Evolutionary conservation across 257 asterid genomes (phyloP).

Genomic region (Agastache rugosa): DNA sequence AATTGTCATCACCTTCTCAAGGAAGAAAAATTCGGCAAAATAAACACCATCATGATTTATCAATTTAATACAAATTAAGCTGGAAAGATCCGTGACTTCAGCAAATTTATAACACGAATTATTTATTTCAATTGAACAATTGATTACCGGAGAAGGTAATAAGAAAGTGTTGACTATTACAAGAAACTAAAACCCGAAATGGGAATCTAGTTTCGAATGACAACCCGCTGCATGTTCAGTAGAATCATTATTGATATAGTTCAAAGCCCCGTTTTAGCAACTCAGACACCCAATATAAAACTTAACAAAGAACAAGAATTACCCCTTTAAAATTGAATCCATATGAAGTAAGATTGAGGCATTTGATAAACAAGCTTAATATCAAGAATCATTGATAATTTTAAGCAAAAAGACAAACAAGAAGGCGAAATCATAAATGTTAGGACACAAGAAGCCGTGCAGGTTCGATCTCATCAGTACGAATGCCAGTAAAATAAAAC

Average conservation of each 20-base stretch:
- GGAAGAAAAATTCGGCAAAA: not conserved
- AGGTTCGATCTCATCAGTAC: no score
- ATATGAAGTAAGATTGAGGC: no score
- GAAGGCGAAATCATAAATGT: no score
- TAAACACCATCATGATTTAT: not conserved
- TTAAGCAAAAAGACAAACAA: no score
- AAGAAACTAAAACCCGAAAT: slow-evolving; percentile 30
- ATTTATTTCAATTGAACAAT: not conserved
- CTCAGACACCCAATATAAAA: not conserved
- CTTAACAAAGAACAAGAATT: not conserved
- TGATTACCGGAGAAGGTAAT: not conserved
- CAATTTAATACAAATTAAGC: no score
- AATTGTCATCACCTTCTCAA: not conserved
- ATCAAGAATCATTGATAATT: no score
- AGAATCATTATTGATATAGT: not conserved
- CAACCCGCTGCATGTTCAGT: slow-evolving; percentile 47
- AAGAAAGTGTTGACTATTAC: slow-evolving; percentile 14
- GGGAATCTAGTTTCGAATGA: slow-evolving; percentile 43
- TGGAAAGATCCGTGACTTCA: not conserved
- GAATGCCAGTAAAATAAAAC: not conserved
- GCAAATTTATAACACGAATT: not conserved
- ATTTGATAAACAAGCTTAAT: no score
- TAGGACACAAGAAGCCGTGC: no score
- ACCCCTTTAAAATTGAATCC: no score
- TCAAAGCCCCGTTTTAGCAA: not conserved